Conservation (phyloP, 2,329 filamentous ascomycete genomes). For the Trichoderma polysporum region DNA sequence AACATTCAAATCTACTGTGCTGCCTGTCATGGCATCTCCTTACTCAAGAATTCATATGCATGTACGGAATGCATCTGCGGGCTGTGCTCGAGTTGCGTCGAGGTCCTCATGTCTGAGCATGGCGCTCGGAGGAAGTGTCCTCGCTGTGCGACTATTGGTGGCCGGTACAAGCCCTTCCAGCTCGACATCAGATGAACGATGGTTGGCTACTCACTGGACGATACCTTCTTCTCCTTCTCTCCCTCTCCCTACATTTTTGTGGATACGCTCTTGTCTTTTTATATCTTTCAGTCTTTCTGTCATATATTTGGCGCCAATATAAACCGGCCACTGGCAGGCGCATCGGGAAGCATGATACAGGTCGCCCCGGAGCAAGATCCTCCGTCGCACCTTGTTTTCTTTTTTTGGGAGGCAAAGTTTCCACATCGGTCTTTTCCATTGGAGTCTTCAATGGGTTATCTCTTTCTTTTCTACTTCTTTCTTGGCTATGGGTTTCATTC, state of each 20-base stretch:
- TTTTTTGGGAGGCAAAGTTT: not conserved
- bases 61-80: constrained; percentile 97
- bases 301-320: constrained; percentile 1
- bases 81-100: constrained; percentile 84
- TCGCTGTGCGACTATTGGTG: constrained; percentile 74
- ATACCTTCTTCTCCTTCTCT: not conserved
- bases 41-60: constrained; percentile 81
- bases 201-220: not conserved
- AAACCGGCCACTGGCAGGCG: constrained; percentile 12
- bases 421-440: not conserved
- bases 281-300: not conserved
- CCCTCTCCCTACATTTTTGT: not conserved
- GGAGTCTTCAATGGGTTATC: not conserved
- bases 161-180: constrained; percentile 81
- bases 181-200: constrained; percentile 58
- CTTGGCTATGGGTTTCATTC: not conserved
- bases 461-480: not conserved
- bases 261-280: not conserved
- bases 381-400: not conserved
- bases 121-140: constrained; percentile 75
- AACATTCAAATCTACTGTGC: constrained; percentile 90
- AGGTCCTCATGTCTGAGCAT: constrained; percentile 74
- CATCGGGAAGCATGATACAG: constrained; percentile 19
- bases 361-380: constrained; percentile 6
- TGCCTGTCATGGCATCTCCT: constrained; percentile 74